Conservation (phyloP, 257 asterid genomes). For the Echites panduratus region DNA sequence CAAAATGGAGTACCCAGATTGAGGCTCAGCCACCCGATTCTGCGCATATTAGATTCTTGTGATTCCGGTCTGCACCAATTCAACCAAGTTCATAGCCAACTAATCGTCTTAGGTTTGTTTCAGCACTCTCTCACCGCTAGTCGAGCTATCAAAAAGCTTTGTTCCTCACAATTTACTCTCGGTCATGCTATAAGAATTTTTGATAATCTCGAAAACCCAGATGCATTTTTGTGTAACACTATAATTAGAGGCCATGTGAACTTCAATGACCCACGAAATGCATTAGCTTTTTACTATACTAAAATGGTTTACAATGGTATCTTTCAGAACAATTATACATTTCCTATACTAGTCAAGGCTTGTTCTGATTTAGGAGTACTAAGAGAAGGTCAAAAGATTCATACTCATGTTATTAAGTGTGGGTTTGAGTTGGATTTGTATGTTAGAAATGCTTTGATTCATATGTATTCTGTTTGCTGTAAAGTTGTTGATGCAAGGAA, state of each 20-base stretch:
- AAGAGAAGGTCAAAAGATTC: slow-evolving; percentile 27
- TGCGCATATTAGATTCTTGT: slow-evolving; percentile 23
- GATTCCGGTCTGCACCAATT: slow-evolving; percentile 13
- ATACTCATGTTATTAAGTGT: slow-evolving; percentile 21
- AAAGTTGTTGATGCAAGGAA: slow-evolving; percentile 23
- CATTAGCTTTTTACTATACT: slow-evolving; percentile 23
- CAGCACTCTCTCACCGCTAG: slow-evolving; percentile 32
- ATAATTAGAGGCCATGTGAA: slow-evolving; percentile 25
- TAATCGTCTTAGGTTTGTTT: slow-evolving; percentile 26
- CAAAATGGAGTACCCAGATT: slow-evolving; percentile 14
- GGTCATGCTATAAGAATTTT: slow-evolving; percentile 22
- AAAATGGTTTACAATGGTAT: slow-evolving; percentile 28
- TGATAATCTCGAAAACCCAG: slow-evolving; percentile 27
- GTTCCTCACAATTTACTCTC: slow-evolving; percentile 17
- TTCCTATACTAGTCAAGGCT: slow-evolving; percentile 32
- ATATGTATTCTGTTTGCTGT: slow-evolving; percentile 22
- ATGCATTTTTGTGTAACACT: slow-evolving; percentile 35
- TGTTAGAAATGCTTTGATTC: slow-evolving; percentile 26
- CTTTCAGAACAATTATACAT: slow-evolving; percentile 28
- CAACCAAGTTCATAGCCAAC: slow-evolving; percentile 33
- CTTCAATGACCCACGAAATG: slow-evolving; percentile 23
- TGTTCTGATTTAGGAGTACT: slow-evolving; percentile 28
- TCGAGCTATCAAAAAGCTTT: slow-evolving; percentile 29
- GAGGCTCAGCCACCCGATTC: slow-evolving; percentile 29
- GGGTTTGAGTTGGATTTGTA: slow-evolving; percentile 36